Evolutionary conservation across 73 alveolate genomes (phyloP), one percentile per base, ranked within the genome.

Genomic region (Stentor roeselii): DNA sequence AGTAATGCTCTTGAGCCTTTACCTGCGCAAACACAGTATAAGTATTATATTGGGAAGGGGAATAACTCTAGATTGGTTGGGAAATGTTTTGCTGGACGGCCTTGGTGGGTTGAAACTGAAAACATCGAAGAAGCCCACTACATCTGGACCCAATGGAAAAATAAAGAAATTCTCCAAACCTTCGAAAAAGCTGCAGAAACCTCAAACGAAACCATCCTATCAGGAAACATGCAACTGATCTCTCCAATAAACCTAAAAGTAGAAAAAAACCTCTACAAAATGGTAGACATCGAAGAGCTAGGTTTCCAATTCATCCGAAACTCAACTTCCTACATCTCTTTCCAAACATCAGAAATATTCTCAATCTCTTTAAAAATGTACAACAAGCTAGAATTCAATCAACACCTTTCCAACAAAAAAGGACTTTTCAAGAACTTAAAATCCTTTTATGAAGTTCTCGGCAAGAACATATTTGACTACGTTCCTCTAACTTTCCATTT

Each of bases 401-500:
- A 42, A 38, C 84, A 83, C 3, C 75, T 78, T 34, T 37, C 84
- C n/a, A 76, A 76, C 39, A 76, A 76, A 76, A 76, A 92, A 83
- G 97, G 94, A 3, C 83, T 94, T 3, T 94, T 77, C 84, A 86
- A 87, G 60, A 94, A 88, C 85, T 86, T 94, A 95, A 94, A 91
- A 84, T 61, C 60, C 42, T 94, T 90, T 75, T 94, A 88, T 88
- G 96, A 94, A 50, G 60, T 85, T 0, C 39, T 90, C 21, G 93
- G 93, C 15, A 76, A 76, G 75, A 90, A 94, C 78, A 84, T 87
- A 32, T 90, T 87, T 90, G 84, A 84, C 30, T 85, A 75, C 41
- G 78, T 94, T 21, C 98, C 98, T 0, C 83, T 90, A 59, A 94
- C 98, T 3, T 94, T 84, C 82, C 97, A 92, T 59, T 84, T 94